Base-by-base conservation (phyloP, 306 rosid genomes). In the Pachyrhizus erosus region DNA sequence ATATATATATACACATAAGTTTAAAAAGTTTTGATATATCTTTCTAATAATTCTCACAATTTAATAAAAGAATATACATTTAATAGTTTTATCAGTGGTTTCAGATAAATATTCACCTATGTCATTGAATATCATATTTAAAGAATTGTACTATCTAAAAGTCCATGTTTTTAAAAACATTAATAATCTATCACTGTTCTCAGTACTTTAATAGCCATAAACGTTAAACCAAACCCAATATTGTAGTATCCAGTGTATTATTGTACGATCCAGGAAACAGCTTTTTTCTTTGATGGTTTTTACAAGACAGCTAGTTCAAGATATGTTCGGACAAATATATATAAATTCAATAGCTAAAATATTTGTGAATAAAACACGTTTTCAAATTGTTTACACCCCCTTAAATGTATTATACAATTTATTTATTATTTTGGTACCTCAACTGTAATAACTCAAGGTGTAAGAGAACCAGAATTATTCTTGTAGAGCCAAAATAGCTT, bases 71-170 rank as follows among this genome's bases (percentile, higher is more conserved):
- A 6, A 5, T n/a, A 18, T n/a, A 9, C 26, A 15, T 34, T 33
- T 33, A 39, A 34, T 34, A n/a, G 1, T 66, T 65, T 34, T 40
- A 20, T 34, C 40, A 45, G 46, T 43, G 27, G 29, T 52, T 73
- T 57, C 48, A 42, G 84, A 54, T 80, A 70, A 46, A 37, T 42
- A 21, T 60, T 31, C 42, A 84, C 29, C 40, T 18, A 48, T 26
- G 34, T 18, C 70, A 78, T 73, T 74, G 70, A 86, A 58, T 65
- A 11, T 46, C 58, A 46, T 12, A 76, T 73, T 77, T 43, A 58
- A 67, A 57, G 65, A 58, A 39, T 51, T 78, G 75, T 82, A 49
- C 81, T 82, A 42, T 21, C 20, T 79, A 39, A 7, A 45, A 46
- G 51, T 58, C 75, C 74, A 78, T 37, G 58, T 34, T 42, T 42